Evolutionary conservation across 257 asterid species (phyloP).

Genomic region (Plantago elongata): DNA sequence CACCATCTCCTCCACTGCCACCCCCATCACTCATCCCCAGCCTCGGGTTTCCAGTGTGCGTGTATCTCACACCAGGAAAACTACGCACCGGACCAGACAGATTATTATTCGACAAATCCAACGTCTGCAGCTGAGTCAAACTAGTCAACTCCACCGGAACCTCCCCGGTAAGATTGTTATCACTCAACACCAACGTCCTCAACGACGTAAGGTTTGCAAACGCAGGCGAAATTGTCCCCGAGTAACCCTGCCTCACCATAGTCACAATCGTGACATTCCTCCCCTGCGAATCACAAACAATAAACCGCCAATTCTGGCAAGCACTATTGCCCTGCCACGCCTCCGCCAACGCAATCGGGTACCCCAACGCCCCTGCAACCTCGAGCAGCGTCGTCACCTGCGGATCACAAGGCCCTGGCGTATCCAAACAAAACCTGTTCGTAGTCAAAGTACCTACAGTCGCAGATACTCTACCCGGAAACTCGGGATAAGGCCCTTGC

Average conservation of each 20-base stretch:
- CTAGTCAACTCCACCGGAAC: conserved; percentile 54
- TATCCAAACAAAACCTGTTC: conserved; percentile 56
- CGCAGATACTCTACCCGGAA: conserved; percentile 25
- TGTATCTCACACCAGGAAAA: conserved; percentile 50
- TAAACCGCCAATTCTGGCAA: conserved; percentile 57
- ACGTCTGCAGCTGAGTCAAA: conserved; percentile 53
- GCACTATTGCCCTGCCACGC: conserved; percentile 77
- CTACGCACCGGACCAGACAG: conserved; percentile 53
- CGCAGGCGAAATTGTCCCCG: conserved; percentile 74
- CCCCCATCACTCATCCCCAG: conserved; percentile 44
- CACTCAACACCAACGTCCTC: conserved; percentile 64
- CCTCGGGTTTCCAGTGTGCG: conserved; percentile 39
- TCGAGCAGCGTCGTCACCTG: conserved; percentile 73
- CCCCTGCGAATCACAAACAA: conserved; percentile 57
- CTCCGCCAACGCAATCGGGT: conserved; percentile 63
- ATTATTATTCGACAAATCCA: conserved; percentile 80
- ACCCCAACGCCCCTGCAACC: conserved; percentile 70
- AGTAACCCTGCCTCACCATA: conserved; percentile 44
- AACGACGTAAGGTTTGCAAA: conserved; percentile 62
- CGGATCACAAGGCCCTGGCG: conserved; percentile 78
- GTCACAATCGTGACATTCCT: conserved; percentile 55
- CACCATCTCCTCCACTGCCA: conserved; percentile 41
- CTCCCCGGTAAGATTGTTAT: conserved; percentile 62
- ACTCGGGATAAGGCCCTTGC: conserved; percentile 72
- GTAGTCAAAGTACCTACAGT: conserved; percentile 26